Evolutionary conservation across 768 basidiomycete genomes (phyloP), one percentile per base, ranked within the genome.

Genomic region (Amanita subjunquillea): DNA sequence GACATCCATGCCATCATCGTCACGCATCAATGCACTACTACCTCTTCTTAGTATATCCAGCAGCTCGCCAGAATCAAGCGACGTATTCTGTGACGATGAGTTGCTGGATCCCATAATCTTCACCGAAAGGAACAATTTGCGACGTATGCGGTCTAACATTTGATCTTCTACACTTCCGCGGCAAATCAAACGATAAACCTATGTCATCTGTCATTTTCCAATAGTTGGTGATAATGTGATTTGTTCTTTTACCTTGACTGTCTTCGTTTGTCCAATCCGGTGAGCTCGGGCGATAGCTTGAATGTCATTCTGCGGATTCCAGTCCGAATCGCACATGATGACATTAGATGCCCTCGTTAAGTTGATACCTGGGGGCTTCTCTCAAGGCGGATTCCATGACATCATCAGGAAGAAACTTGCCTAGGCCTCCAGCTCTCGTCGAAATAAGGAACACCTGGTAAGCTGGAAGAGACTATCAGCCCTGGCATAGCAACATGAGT

Each of bases 221-320:
- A 34, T 15, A 2, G 12, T 20, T 32, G 2, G 20, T 25, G 2
- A 25, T 30, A 9, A 30, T 34, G n/a, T 30, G 32, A 42, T 34
- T 7, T 20, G 34, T 27, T 4, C 9, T 17, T 45, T 23, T 59
- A 80, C 79, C 63, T 84, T 78, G 55, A 88, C 86, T 23, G 69
- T 69, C 59, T 85, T 85, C 48, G 77, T 85, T 63, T 88, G 86
- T 5, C 86, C 86, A 50, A 87, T 85, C 8, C 89, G 78, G 63
- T 91, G 89, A 0, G 89, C 89, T 39, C 89, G 75, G 22, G 89
- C 89, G 64, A 91, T 88, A 0, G 89, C 89, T 66, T 91, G 88
- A 5, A 91, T 67, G 63, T 91, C 89, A 62, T 87, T 90, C 64
- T 89, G 78, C 13, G 80, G 80, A 62, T 81, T 81, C 79, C 80